Base-by-base conservation (phyloP, 345 rosid genomes). In the Mallotus nudiflorus region DNA sequence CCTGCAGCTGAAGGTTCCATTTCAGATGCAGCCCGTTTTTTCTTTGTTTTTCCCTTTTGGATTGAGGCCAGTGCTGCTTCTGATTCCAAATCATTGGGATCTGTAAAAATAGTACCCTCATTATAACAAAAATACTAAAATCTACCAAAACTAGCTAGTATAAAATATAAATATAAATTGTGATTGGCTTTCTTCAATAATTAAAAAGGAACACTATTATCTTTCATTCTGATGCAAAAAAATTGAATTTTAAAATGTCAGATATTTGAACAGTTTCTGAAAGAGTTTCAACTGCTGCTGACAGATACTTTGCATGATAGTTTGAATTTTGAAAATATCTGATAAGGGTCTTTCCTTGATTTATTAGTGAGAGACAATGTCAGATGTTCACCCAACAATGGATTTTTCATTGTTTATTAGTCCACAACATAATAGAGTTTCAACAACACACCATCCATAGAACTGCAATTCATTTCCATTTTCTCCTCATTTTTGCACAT, bases 21-120 rank as follows among this genome's bases (percentile, higher is more conserved):
- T 72, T 80, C 82, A 27, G 84, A 64, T 49, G 82, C 84, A 59
- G 71, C 72, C 40, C 86, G 71, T 76, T 80, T 82, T 76, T 82
- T 82, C 57, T 60, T 78, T 57, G 70, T 19, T 53, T 74, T 80
- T 65, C 51, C 70, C 37, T 48, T 77, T 62, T 64, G 63, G 29
- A 52, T 68, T 35, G 79, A 58, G 46, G 77, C 66, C 40, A 55
- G 58, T 28, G 69, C 62, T 45, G 54, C 25, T 63, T 57, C 75
- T n/a, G 67, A 64, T 28, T 66, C 73, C 52, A 62, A 63, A 79
- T 35, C 48, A 56, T 40, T 39, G 28, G 46, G 28, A 65, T 65
- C 75, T 74, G 65, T 22, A 19, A 48, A 24, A 65, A 63, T 2
- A 45, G 7, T 9, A 25, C 39, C 31, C 16, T 3, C 27, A 65